Conservation (phyloP, 495 filamentous ascomycete genomes). For the Penicillium desertorum region DNA sequence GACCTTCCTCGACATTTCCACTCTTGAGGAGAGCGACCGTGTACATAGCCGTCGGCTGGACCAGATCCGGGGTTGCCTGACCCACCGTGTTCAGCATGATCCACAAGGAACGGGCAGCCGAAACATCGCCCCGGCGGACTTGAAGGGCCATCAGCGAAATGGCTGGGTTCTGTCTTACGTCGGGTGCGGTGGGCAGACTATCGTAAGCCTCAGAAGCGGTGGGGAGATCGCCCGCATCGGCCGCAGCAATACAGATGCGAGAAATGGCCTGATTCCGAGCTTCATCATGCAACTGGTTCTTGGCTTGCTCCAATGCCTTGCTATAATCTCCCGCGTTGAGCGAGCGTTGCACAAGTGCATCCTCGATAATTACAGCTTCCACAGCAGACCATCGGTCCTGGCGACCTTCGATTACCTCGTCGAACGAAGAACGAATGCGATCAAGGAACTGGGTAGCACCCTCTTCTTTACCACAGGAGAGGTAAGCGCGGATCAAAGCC, state of each 20-base stretch:
- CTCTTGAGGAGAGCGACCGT: slow-evolving; percentile 77
- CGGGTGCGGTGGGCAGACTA: slow-evolving; percentile 49
- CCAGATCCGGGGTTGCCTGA: slow-evolving; percentile 62
- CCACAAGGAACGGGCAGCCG: slow-evolving; percentile 75
- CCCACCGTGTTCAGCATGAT: slow-evolving; percentile 61
- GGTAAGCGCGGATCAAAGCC: slow-evolving; percentile 81
- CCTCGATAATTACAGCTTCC: slow-evolving; percentile 64
- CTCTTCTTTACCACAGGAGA: slow-evolving; percentile 70
- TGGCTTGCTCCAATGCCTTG: slow-evolving; percentile 67
- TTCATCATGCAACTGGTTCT: slow-evolving; percentile 45
- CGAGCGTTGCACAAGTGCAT: slow-evolving; percentile 73
- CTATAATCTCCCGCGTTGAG: slow-evolving; percentile 61
- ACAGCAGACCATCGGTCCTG: slow-evolving; percentile 54
- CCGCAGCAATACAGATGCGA: slow-evolving; percentile 64
- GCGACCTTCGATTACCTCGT: slow-evolving; percentile 55
- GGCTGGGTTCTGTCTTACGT: slow-evolving; percentile 60
- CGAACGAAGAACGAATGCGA: slow-evolving; percentile 63
- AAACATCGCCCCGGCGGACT: slow-evolving; percentile 74
- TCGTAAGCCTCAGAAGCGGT: slow-evolving; percentile 69
- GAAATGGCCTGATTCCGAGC: slow-evolving; percentile 56
- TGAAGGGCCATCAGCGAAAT: slow-evolving; percentile 83
- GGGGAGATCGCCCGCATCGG: slow-evolving; percentile 72
- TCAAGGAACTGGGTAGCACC: slow-evolving; percentile 81
- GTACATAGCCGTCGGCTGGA: slow-evolving; percentile 86
- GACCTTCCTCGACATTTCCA: slow-evolving; percentile 72